These are phyloP conservation scores for Phytophthora pisi DNA, from an alignment of 352 stramenopile species.

Conservation along the genomic window DNA sequence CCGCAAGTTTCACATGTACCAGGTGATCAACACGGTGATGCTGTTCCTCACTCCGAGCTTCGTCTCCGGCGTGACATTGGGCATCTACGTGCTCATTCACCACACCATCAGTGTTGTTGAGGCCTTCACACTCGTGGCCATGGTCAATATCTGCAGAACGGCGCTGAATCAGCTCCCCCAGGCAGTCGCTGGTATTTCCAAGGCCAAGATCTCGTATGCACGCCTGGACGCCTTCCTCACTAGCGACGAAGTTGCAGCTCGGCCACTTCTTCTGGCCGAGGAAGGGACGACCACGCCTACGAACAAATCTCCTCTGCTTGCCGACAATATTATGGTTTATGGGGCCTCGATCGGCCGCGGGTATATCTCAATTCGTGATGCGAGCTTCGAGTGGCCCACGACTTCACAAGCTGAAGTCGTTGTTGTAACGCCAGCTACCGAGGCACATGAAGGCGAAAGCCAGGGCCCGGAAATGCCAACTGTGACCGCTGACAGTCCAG, in stretches of 20 bases:
- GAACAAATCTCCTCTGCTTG: constrained; percentile 11
- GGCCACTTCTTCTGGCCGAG: neutral
- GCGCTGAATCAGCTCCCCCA: constrained; percentile 32
- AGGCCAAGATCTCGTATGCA: constrained; percentile 37
- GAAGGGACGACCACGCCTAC: neutral
- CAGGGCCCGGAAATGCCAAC: neutral
- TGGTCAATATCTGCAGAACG: constrained; percentile 39
- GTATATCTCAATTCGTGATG: constrained; percentile 28
- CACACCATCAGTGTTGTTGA: constrained; percentile 34
- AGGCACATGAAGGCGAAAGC: neutral
- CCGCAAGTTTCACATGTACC: constrained; percentile 43
- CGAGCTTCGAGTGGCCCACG: constrained; percentile 36
- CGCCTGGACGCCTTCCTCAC: constrained; percentile 39
- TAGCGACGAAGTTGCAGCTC: constrained; percentile 21
- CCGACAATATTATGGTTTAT: neutral
- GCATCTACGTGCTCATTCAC: constrained; percentile 33
- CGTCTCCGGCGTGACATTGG: constrained; percentile 28
- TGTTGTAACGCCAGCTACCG: constrained; percentile 15
- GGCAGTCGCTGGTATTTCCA: constrained; percentile 29
- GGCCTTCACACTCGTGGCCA: constrained; percentile 40
- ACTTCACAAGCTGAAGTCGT: constrained; percentile 23
- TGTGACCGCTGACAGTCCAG: neutral
- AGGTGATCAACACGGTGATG: constrained; percentile 48
- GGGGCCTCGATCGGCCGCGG: neutral
- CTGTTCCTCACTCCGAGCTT: constrained; percentile 46